A percentile compares a stretch with the other conserved stretches of the same genome.
These are phyloP conservation scores for Dryadomyces quercus-mongolicae DNA, from an alignment of 2,329 filamentous ascomycete species.

Conservation along the genomic window DNA sequence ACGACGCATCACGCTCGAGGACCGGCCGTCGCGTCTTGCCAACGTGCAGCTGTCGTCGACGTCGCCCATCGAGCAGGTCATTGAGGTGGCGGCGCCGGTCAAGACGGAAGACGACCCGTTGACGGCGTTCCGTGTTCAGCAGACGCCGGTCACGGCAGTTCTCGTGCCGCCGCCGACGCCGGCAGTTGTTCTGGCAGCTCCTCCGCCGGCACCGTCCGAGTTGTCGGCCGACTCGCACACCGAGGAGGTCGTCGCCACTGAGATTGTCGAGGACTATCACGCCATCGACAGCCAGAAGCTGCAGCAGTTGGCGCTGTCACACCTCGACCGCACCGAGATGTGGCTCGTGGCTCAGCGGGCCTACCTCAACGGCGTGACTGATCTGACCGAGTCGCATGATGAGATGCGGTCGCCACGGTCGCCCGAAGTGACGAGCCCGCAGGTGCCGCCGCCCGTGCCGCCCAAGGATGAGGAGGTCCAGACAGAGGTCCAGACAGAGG, in stretches of 20 bases:
- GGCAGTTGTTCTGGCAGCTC: constrained; percentile 11
- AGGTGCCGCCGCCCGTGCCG: constrained; percentile 10
- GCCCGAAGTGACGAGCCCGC: constrained; percentile 15
- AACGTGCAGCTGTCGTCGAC: constrained; percentile 25
- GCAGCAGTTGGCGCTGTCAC: constrained; percentile 55
- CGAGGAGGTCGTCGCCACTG: constrained; percentile 46
- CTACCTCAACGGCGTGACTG: constrained; percentile 58
- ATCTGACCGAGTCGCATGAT: constrained; percentile 28
- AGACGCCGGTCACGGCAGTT: constrained; percentile 23
- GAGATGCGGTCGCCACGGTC: constrained; percentile 4
- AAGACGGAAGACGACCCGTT: constrained; percentile 45
- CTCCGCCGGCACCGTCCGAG: neutral
- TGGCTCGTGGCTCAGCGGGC: constrained; percentile 77
- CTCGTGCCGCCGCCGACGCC: constrained; percentile 13
- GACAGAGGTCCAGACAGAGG: too few species aligned
- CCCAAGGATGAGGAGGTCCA: constrained; percentile 12
- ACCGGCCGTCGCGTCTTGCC: neutral
- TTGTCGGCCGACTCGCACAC: constrained; percentile 27
- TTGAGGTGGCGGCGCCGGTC: constrained; percentile 40
- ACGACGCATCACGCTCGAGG: neutral
- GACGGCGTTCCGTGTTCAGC: constrained; percentile 38
- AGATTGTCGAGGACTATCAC: constrained; percentile 60
- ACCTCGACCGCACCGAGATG: constrained; percentile 70
- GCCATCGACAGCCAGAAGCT: constrained; percentile 65
- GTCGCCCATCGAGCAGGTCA: constrained; percentile 51